A percentile compares a stretch with the other conserved stretches of the same genome.
Evolutionary conservation across 2,329 filamentous ascomycete genomes (phyloP).

Genomic region (Mariannaea sp.): DNA sequence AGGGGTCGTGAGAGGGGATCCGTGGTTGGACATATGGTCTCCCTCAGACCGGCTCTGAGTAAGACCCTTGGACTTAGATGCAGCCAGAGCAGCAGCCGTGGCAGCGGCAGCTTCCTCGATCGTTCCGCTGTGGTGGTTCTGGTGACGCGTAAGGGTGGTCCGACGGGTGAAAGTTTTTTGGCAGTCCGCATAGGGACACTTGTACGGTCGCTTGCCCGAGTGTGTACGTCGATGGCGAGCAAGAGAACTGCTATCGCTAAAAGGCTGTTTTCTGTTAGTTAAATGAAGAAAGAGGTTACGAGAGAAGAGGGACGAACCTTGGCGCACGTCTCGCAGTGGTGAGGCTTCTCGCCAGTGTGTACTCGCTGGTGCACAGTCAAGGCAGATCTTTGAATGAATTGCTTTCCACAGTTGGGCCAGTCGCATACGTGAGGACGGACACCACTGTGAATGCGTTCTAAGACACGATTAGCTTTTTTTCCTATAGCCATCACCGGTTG

Average conservation of each 20-base stretch:
- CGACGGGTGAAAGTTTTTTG: conserved; percentile 98
- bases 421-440: conserved; percentile 92
- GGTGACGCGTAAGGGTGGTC: conserved; percentile 92
- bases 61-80: conserved; percentile 48
- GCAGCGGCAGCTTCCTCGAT: conserved; percentile 91
- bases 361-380: conserved; percentile 94
- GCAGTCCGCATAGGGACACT: conserved; percentile 95
- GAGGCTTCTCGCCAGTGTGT: conserved; percentile 97
- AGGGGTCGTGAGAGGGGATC: conserved; percentile 77
- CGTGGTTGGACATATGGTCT: conserved; percentile 71
- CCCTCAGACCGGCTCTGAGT: conserved; percentile 67
- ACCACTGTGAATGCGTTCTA: conserved; percentile 95
- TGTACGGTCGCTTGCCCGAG: conserved; percentile 93
- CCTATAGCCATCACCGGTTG: neutral
- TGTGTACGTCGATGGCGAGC: conserved; percentile 94
- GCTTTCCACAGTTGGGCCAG: conserved; percentile 84
- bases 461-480: conserved; percentile 30
- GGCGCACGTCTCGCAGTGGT: conserved; percentile 94
- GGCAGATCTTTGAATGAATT: conserved; percentile 95
- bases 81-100: conserved; percentile 82
- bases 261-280: conserved; percentile 64
- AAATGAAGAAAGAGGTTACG: neutral
- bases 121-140: conserved; percentile 94
- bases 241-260: conserved; percentile 93
- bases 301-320: conserved; percentile 66